Conservation (phyloP, 2,329 filamentous ascomycete genomes). For the Colletotrichum tamarilloi region DNA sequence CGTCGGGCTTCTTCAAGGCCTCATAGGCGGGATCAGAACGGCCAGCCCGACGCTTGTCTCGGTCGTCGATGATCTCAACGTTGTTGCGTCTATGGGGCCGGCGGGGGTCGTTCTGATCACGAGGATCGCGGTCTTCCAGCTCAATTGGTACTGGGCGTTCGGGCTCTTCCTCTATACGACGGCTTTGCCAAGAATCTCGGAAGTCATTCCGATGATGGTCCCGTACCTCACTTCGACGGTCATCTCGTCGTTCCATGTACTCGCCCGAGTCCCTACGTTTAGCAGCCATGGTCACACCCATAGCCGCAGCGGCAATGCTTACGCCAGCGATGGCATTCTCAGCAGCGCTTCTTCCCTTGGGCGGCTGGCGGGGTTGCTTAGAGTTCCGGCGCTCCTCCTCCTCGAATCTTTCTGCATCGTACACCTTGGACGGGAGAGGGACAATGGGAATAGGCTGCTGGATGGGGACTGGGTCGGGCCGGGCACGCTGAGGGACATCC, state of each 20-base stretch:
- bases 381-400: slow-evolving; percentile 48
- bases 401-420: slow-evolving; percentile 61
- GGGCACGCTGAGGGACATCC: slow-evolving; percentile 53
- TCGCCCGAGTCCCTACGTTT: slow-evolving; percentile 44
- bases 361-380: slow-evolving; percentile 43
- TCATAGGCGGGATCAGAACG: slow-evolving; percentile 44
- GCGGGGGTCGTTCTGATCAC: slow-evolving; percentile 41
- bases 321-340: slow-evolving; percentile 59
- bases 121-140: slow-evolving; percentile 42
- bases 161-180: slow-evolving; percentile 42
- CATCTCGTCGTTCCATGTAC: slow-evolving; percentile 40
- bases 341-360: slow-evolving; percentile 54
- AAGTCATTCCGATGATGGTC: slow-evolving; percentile 24
- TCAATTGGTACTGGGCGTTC: slow-evolving; percentile 34
- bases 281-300: slow-evolving; percentile 58
- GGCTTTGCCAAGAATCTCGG: slow-evolving; percentile 42
- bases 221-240: slow-evolving; percentile 9
- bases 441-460: slow-evolving; percentile 86
- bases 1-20: slow-evolving; percentile 3
- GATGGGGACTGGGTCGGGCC: slow-evolving; percentile 74
- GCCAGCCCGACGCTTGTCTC: slow-evolving; percentile 39
- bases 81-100: slow-evolving; percentile 39
- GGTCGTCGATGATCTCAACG: slow-evolving; percentile 37
- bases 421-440: slow-evolving; percentile 77
- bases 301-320: slow-evolving; percentile 60